Base-by-base conservation (phyloP, 768 basidiomycete species). In the Psilocybe tampanensis region DNA sequence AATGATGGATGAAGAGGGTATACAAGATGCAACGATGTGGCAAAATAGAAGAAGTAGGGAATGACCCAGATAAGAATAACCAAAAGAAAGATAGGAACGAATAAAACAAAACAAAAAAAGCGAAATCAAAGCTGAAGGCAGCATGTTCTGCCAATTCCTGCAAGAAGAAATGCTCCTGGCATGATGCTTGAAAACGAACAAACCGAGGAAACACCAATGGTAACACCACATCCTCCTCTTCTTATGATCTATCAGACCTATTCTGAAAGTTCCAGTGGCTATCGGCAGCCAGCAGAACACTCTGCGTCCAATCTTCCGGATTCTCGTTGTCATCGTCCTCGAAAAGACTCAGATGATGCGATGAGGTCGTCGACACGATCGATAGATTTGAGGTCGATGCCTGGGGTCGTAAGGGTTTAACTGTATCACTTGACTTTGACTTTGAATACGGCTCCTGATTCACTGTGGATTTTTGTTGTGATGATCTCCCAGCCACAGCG, bases 261-360 rank as follows among this genome's bases (percentile, higher is more conserved):
- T 39, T 29, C n/a, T 7, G 15, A 34, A 8, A 15, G 33, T 15
- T 33, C 61, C 58, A 63, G 13, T 54, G 36, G 15, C 55, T 55
- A 49, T 86, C 85, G 55, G 87, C 88, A n/a, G 87, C 88, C 70
- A 85, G 69, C 56, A 92, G 68, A 47, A 92, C 90, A 62, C 86
- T 88, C 65, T 79, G 76, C 44, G 87, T 86, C 90, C 91, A 93
- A 66, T 90, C 83, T 47, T 84, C 86, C 56, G 76, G 75, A 42
- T 74, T 71, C 34, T 75, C 77, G 41, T 76, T 71, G 36, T 74
- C 73, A 21, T 80, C 80, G 57, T 81, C 76, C 51, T 76, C 73
- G 36, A 79, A 67, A 45, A 82, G 64, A 18, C 79, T 80, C 36
- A 83, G 68, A 62, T 79, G 80, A 56, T 80, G 80, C 23, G 80